phyloP scores from a whole-genome alignment of 768 basidiomycete species.

The Lactifluus subvellereus region DNA sequence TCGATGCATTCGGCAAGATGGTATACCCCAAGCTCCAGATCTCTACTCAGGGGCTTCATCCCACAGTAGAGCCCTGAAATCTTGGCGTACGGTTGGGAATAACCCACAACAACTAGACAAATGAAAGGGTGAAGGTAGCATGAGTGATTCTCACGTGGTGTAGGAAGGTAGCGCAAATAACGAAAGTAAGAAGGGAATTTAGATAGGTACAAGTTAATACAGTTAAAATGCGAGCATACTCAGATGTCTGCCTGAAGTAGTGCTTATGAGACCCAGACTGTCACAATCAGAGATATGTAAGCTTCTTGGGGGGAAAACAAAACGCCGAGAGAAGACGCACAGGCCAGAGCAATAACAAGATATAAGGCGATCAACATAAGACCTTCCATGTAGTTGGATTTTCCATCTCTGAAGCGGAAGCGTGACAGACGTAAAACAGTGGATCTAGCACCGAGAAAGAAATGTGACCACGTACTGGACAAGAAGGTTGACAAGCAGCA shows the following conservation, averaged over 20 bases:
- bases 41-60: neutral
- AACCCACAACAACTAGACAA: neutral
- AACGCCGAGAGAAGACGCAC: conserved; percentile 38
- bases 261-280: conserved; percentile 43
- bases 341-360: conserved; percentile 73
- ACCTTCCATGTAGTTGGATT: conserved; percentile 91
- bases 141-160: neutral
- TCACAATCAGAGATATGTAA: conserved; percentile 1
- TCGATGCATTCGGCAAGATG: too few relatives aligned
- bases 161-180: neutral
- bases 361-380: conserved; percentile 72
- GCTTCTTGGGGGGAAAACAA: neutral
- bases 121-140: neutral
- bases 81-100: neutral
- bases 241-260: neutral
- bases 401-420: conserved; percentile 53
- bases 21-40: neutral
- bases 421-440: neutral
- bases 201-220: neutral
- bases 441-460: neutral
- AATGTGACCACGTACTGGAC: conserved; percentile 47
- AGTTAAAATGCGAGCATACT: neutral
- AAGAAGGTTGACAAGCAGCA: conserved; percentile 81
- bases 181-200: neutral
- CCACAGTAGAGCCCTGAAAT: conserved; percentile 9